These are phyloP conservation scores for Neopestalotiopsis rosae DNA, from an alignment of 2,329 filamentous ascomycete genomes.

Conservation along the genomic window DNA sequence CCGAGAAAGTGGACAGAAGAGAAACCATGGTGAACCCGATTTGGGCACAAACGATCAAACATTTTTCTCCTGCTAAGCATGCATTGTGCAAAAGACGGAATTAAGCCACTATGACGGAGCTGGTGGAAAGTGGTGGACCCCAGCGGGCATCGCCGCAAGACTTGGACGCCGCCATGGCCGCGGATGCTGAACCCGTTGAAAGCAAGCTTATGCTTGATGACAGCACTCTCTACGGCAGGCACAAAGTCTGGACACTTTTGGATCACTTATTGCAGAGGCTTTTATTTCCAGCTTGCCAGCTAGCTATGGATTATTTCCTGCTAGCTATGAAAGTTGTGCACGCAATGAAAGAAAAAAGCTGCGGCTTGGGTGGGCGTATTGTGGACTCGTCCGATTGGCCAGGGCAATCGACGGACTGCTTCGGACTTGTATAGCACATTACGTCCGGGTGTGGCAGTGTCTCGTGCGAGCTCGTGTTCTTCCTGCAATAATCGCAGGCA, in stretches of 20 bases:
- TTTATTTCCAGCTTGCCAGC: background rate
- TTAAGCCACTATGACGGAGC: slow-evolving; percentile 13
- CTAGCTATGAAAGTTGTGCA: background rate
- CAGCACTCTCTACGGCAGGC: background rate
- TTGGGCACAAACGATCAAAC: background rate
- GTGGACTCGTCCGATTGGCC: slow-evolving; percentile 4
- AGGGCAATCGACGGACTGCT: background rate
- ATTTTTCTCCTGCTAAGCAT: background rate
- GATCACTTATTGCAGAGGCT: background rate
- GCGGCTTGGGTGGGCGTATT: background rate
- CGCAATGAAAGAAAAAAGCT: background rate
- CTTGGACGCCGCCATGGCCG: background rate
- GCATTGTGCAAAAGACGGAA: background rate
- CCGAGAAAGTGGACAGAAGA: background rate
- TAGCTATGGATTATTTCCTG: background rate
- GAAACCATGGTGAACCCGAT: background rate
- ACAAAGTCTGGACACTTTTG: background rate
- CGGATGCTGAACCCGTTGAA: slow-evolving; percentile 1
- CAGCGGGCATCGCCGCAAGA: slow-evolving; percentile 7
- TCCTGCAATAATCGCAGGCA: slow-evolving; percentile 10
- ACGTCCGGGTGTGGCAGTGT: slow-evolving; percentile 12
- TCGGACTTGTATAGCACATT: background rate
- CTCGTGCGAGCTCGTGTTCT: slow-evolving; percentile 12
- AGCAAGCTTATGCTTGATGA: background rate
- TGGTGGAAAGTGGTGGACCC: slow-evolving; percentile 2